Base-by-base conservation (phyloP, 176 grass and related monocot species). In the Echinochloa phyllopogon region DNA sequence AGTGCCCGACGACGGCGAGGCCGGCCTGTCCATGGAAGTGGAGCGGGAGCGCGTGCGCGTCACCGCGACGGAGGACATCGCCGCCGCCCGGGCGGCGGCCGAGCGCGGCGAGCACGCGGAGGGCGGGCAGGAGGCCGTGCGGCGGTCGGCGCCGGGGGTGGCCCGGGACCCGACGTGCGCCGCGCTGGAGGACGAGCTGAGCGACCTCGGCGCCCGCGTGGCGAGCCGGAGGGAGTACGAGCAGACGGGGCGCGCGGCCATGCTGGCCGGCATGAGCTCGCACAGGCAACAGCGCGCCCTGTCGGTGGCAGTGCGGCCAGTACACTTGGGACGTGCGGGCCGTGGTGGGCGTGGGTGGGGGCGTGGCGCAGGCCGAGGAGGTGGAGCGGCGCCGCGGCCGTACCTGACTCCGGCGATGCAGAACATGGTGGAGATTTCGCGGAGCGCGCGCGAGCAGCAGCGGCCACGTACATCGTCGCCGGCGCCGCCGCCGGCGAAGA, bases 351-450 rank as follows among this genome's bases (percentile, higher is more conserved):
- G 47, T 48, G 11, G 11, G n/a, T n/a, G n/a, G n/a, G n/a, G n/a
- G 47, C 3, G 11, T 3, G 37, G 25, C 4, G 38, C 75, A 29
- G 14, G 57, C 13, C 85, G 16, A 41, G 61, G 23, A 69, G 71
- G 75, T 41, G 78, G 37, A 16, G 52, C 25, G 4, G 6, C 36
- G 81, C 45, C 51, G 53, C 18, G 53, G 57, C 86, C 92, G 23
- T 94, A 88, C 80, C 42, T 86, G 88, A 94, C 86, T 45, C 92
- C 88, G 43, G 84, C 86, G 20, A 91, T 94, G 92, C 80, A 91
- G 24, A 78, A 88, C 79, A 94, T 94, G 92, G 55, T 94, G 75
- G 74, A 61, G 10, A 17, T 52, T 18, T 94, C 92, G 15, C 78
- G 66, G 58, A 70, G 75, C 41, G 79, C 77, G 60, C 81, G 75